A percentile compares a stretch with the other conserved stretches of the same genome.
Conservation (phyloP, 1,284 basidiomycete species). For the Marasmius sp. region DNA sequence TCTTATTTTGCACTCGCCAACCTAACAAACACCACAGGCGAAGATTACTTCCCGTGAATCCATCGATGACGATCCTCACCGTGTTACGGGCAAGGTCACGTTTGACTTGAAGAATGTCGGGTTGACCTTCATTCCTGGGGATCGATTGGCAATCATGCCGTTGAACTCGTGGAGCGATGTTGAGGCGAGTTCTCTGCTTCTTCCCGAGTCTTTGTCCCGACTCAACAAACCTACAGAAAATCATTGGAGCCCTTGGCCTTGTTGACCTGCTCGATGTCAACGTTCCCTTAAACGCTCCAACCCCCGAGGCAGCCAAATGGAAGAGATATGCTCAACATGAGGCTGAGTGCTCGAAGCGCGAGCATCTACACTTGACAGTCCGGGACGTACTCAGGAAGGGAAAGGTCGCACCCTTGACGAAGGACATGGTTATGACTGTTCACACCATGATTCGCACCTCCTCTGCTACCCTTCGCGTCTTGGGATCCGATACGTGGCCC, state of each 20-base stretch:
- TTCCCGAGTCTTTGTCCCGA: neutral
- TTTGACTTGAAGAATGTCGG: constrained; percentile 8
- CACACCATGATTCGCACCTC: constrained; percentile 6
- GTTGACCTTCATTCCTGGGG: constrained; percentile 13
- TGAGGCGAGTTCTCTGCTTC: neutral
- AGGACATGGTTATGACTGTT: constrained; percentile 12
- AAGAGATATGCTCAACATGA: constrained; percentile 12
- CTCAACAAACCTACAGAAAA: constrained; percentile 1
- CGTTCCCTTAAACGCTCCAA: constrained; percentile 2
- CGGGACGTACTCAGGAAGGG: constrained; percentile 11
- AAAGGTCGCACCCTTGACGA: constrained; percentile 10
- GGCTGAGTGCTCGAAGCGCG: constrained; percentile 8
- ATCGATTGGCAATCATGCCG: constrained; percentile 13
- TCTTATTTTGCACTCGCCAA: neutral
- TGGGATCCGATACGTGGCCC: constrained; percentile 11
- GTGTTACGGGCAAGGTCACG: constrained; percentile 7
- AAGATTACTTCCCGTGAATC: neutral
- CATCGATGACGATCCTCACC: constrained; percentile 10
- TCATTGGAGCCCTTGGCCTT: constrained; percentile 11
- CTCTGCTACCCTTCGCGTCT: constrained; percentile 6
- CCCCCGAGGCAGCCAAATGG: constrained; percentile 5
- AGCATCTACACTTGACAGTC: constrained; percentile 4
- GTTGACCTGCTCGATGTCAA: constrained; percentile 10
- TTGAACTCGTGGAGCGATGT: constrained; percentile 11
- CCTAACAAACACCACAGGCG: neutral